Evolutionary conservation across 2,329 filamentous ascomycete genomes (phyloP), one percentile per base, ranked within the genome.

Genomic region (Cercospora janseana): DNA sequence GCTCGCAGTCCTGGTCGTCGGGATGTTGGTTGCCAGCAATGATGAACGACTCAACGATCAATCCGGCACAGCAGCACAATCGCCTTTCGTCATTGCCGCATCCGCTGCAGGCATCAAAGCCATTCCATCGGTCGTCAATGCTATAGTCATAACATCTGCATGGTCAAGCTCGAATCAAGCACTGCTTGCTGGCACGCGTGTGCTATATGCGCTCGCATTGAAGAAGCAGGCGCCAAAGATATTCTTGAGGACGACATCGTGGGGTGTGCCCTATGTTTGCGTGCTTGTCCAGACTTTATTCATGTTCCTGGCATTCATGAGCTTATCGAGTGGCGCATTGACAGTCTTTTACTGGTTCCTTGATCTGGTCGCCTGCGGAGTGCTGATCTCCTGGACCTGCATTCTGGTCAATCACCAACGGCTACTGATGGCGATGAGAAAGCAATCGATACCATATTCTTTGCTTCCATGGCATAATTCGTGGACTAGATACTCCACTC

Each of bases 331-430:
- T 20, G 72, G 74, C 12, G 82, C 82, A 0, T 67, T 84, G 58
- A 82, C 77, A 0, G 82, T 84, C 4, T 86, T 86, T 58, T 82
- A 74, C 66, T 86, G 82, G 81, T 70, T 86, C 7, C 74, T 85
- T 9, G 71, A 79, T 45, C 63, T 86, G 31, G 84, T 81, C 0
- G 76, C 82, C 0, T 79, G 79, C 4, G 82, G 81, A 6, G 81
- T 83, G 3, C 63, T 87, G 35, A 73, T 86, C 5, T 82, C 78
- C 1, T 87, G 83, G 83, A 60, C 55, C 21, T 46, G 55, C 9
- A 60, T 63, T 37, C 46, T 60, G 18, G 45, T 60, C 49, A 63
- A 63, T 34, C 60, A 62, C 29, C 45, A 58, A 38, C 58, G 60
- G 2, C 55, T 63, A 1, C 51, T 63, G 21, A 34, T 60, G 18